Conservation (phyloP, 2,329 filamentous ascomycete genomes). For the Canariomyces notabilis region DNA sequence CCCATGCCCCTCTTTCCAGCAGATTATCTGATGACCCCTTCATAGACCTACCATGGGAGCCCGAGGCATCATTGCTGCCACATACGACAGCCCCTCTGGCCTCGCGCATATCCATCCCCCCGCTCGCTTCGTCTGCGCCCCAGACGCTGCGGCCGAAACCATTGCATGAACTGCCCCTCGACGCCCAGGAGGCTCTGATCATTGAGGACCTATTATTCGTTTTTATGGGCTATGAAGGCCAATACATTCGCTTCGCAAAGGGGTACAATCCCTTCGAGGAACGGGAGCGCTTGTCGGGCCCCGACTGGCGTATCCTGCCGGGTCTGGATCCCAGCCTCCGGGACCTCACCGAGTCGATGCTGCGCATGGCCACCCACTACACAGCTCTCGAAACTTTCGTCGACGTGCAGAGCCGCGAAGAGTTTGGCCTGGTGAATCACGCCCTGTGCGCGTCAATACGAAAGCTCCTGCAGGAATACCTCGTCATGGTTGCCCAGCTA, state of each 20-base stretch:
- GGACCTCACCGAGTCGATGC: conserved; percentile 81
- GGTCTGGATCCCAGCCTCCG: conserved; percentile 88
- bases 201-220: conserved; percentile 89
- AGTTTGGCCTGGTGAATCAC: conserved; percentile 93
- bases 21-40: too few species aligned
- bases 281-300: conserved; percentile 79
- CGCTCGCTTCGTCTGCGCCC: conserved; percentile 70
- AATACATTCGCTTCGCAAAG: conserved; percentile 84
- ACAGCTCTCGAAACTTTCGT: conserved; percentile 87
- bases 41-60: conserved; percentile 82
- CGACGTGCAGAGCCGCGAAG: conserved; percentile 86
- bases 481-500: conserved; percentile 86
- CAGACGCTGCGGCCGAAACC: conserved; percentile 61
- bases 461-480: conserved; percentile 86
- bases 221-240: conserved; percentile 98
- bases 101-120: conserved; percentile 50
- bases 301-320: conserved; percentile 70
- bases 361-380: conserved; percentile 93
- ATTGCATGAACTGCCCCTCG: conserved; percentile 66
- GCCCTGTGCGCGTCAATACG: conserved; percentile 92
- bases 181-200: conserved; percentile 79
- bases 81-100: conserved; percentile 68
- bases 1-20: neutral
- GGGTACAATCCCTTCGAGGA: conserved; percentile 80
- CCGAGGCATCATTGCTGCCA: conserved; percentile 67